Percentiles rank a stretch among this genome's conserved stretches.
These are phyloP conservation scores for Moniliella sp. DNA, from an alignment of 1,284 basidiomycete species.

Conservation along the genomic window DNA sequence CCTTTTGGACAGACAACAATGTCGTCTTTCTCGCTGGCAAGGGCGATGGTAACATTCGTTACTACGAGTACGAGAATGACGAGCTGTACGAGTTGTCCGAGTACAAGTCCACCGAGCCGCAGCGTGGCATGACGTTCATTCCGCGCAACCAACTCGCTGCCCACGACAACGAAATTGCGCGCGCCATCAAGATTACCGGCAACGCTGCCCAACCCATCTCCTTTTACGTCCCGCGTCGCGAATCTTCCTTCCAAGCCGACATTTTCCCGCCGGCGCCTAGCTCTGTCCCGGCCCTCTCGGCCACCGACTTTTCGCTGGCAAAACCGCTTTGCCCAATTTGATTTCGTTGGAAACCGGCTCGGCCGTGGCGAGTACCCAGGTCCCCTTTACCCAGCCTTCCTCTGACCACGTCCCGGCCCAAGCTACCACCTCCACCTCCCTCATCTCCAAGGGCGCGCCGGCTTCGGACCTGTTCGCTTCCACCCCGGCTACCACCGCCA, in stretches of 20 bases:
- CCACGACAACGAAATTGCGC: conserved; percentile 77
- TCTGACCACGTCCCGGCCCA: conserved; percentile 3
- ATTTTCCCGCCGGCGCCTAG: conserved; percentile 81
- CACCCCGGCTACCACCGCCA: conserved; percentile 5
- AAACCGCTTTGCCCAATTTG: conserved; percentile 42
- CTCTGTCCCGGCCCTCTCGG: conserved; percentile 53
- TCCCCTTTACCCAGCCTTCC: conserved; percentile 1
- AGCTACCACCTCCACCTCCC: conserved; percentile 1
- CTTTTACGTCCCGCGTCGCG: conserved; percentile 79
- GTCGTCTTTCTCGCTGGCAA: conserved; percentile 63
- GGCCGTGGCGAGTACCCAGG: conserved; percentile 1
- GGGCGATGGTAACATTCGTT: conserved; percentile 29
- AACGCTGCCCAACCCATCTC: conserved; percentile 62
- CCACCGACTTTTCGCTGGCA: conserved; percentile 63
- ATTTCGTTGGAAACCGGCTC: conserved; percentile 37
- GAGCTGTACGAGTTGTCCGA: conserved; percentile 47
- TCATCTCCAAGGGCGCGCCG: conserved; percentile 1
- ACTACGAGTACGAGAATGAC: conserved; percentile 83
- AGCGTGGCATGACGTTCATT: conserved; percentile 87
- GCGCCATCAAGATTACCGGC: conserved; percentile 70
- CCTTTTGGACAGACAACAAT: conserved; percentile 66
- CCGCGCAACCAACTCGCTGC: conserved; percentile 70
- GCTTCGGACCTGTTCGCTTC: conserved; percentile 2
- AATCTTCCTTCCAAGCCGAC: conserved; percentile 71
- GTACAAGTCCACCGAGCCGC: conserved; percentile 70